These are phyloP conservation scores for Penicillium herquei DNA, from an alignment of 495 filamentous ascomycete genomes.

Conservation along the genomic window DNA sequence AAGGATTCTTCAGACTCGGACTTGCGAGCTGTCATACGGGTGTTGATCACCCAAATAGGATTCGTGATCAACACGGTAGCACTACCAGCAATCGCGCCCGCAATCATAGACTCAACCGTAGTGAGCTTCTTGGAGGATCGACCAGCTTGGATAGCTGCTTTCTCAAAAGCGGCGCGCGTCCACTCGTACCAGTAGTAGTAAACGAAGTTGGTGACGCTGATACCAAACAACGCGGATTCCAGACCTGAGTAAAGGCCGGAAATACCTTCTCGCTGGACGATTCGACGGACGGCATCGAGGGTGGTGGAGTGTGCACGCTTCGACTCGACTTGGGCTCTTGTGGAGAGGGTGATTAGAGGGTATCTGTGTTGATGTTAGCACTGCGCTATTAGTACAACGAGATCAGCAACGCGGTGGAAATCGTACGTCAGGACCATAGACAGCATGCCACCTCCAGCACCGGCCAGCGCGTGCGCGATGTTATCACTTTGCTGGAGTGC, in stretches of 20 bases:
- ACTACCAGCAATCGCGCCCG: slow-evolving; percentile 90
- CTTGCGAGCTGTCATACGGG: slow-evolving; percentile 90
- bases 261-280: slow-evolving; percentile 87
- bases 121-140: slow-evolving; percentile 80
- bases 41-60: slow-evolving; percentile 99
- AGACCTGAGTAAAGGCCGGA: slow-evolving; percentile 84
- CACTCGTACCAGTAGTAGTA: slow-evolving; percentile 99
- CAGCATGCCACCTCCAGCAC: slow-evolving; percentile 86
- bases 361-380: slow-evolving; percentile 54
- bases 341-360: slow-evolving; percentile 95
- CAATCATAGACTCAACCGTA: slow-evolving; percentile 86
- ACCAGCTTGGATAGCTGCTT: slow-evolving; percentile 70
- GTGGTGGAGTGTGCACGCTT: slow-evolving; percentile 83
- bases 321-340: slow-evolving; percentile 95
- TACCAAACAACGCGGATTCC: slow-evolving; percentile 91
- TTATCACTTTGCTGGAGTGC: slow-evolving; percentile 79
- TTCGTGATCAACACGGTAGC: slow-evolving; percentile 95
- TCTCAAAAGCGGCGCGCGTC: slow-evolving; percentile 86
- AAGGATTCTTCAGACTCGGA: slow-evolving; percentile 53
- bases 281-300: slow-evolving; percentile 76
- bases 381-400: neutral
- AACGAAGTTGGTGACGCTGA: slow-evolving; percentile 97
- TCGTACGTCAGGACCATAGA: slow-evolving; percentile 91
- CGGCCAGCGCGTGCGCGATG: slow-evolving; percentile 83
- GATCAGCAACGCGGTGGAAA: slow-evolving; percentile 9